These are phyloP conservation scores for Diatrype stigma DNA, from an alignment of 2,329 filamentous ascomycete species.

Conservation along the genomic window DNA sequence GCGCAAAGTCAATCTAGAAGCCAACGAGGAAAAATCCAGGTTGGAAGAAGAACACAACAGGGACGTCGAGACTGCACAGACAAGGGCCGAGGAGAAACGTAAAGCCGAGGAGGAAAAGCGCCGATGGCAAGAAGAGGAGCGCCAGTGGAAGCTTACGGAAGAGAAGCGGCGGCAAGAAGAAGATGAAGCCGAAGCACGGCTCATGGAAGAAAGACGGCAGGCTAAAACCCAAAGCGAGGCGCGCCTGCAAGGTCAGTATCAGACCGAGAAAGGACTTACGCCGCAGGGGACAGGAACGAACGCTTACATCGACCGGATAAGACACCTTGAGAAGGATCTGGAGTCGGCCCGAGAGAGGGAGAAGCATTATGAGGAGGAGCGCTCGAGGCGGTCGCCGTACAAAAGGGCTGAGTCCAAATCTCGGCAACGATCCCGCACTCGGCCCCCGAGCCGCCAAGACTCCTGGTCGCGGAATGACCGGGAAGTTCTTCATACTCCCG, in stretches of 20 bases:
- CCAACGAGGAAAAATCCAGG: constrained; percentile 59
- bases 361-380: constrained; percentile 56
- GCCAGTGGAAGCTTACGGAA: constrained; percentile 73
- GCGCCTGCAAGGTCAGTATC: constrained; percentile 77
- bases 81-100: constrained; percentile 58
- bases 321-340: constrained; percentile 72
- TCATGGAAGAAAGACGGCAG: constrained; percentile 63
- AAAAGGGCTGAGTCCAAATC: constrained; percentile 25
- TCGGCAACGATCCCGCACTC: constrained; percentile 39
- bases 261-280: constrained; percentile 58
- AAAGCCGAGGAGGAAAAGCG: constrained; percentile 64
- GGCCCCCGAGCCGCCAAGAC: constrained; percentile 52
- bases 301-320: constrained; percentile 64
- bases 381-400: constrained; percentile 43
- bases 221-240: constrained; percentile 59
- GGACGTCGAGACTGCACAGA: constrained; percentile 59
- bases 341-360: constrained; percentile 60
- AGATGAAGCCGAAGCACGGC: constrained; percentile 62
- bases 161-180: constrained; percentile 69
- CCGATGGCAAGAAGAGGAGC: constrained; percentile 75
- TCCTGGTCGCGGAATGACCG: constrained; percentile 63
- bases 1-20: constrained; percentile 42
- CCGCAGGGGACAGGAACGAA: constrained; percentile 34
- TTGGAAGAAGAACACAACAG: constrained; percentile 62
- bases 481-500: constrained; percentile 56